phyloP scores from a whole-genome alignment of 352 stramenopile species.

The Phytophthora pluvialis region DNA sequence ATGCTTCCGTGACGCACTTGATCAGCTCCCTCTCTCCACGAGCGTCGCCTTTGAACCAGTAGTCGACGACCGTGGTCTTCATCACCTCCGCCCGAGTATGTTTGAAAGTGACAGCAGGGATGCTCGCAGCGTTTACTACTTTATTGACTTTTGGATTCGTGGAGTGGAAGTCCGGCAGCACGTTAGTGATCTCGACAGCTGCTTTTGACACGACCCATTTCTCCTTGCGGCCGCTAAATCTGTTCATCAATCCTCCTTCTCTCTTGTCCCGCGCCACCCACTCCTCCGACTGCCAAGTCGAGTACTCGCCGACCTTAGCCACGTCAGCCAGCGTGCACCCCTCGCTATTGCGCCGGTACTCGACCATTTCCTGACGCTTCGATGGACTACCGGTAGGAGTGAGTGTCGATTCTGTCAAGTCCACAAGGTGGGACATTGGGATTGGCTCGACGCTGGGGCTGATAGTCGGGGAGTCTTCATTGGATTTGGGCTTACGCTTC shows the following conservation, averaged over 20 bases:
- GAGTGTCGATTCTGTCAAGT: constrained; percentile 7
- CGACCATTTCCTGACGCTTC: not conserved
- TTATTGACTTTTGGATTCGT: not conserved
- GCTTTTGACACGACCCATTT: not conserved
- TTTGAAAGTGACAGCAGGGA: not conserved
- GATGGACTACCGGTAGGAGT: no score
- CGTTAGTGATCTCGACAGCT: not conserved
- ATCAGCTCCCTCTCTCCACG: constrained; percentile 8
- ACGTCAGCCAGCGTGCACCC: not conserved
- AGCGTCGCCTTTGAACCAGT: constrained; percentile 8
- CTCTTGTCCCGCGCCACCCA: no score
- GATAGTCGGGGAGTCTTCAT: not conserved
- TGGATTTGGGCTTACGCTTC: no score
- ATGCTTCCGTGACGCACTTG: constrained; percentile 9
- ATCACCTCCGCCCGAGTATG: not conserved
- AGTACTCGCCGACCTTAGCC: not conserved
- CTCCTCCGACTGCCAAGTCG: no score
- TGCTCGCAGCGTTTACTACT: not conserved
- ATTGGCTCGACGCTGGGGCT: not conserved
- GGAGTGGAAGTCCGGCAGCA: not conserved
- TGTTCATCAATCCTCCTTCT: not conserved
- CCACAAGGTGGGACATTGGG: not conserved
- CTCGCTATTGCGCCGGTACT: not conserved
- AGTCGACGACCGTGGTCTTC: constrained; percentile 6
- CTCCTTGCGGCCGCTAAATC: not conserved